Base-by-base conservation (phyloP, 75 land plant genomes). In the Pseudotsuga menziesii region DNA sequence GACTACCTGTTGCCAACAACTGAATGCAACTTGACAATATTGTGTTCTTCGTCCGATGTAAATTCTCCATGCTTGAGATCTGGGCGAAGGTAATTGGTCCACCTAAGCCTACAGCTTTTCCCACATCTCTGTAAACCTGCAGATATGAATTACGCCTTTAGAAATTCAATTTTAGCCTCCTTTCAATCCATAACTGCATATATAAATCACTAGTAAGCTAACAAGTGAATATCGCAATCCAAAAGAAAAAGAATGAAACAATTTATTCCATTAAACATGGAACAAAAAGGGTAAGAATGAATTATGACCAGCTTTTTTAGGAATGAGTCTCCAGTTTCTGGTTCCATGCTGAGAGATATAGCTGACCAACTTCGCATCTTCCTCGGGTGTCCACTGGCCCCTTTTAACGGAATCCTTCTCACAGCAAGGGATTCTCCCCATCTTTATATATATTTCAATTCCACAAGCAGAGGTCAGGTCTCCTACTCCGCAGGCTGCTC, bases 1-100 rank as follows among this genome's bases (percentile, higher is more conserved):
- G 56, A 57, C 23, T 79, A 81, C 93, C 93, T 58, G 82, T 89
- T 91, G 70, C 93, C 93, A 35, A 91, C 82, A 62, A 89, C 86
- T 27, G 93, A 74, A 63, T 91, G 93, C 23, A 91, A 80, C 73
- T 89, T 91, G 16, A 91, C 84, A 58, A 91, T 91, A 58, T 79
- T 85, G 14, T 91, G 89, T 82, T 90, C 93, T 61, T 91, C 93
- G 8, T 79, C n/a, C 16, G 85, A 84, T 4, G 85, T 76, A 76
- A 91, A 91, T 41, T 89, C 87, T 11, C 93, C 91, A 29, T 85
- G 93, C 77, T 87, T 91, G 19, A 91, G 89, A 32, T 91, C 93
- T n/a, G 93, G 91, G 13, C 91, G 91, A n/a, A 91, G 91, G 80
- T 91, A 91, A 76, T 91, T 91, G 7, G 93, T 89, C 93, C 93